Evolutionary conservation across 140 eudicot species (phyloP).

Genomic region (Anethum foeniculum): DNA sequence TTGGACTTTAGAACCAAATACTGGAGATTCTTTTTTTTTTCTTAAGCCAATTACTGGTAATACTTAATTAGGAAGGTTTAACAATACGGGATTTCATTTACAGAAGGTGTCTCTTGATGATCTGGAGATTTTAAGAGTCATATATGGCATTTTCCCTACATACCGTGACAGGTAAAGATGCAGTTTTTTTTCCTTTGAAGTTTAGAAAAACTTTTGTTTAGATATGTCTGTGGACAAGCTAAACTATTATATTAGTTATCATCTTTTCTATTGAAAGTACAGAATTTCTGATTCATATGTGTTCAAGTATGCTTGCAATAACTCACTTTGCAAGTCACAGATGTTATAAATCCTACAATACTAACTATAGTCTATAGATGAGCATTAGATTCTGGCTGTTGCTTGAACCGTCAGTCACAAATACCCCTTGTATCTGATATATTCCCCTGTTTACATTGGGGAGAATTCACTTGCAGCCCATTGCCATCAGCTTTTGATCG

Average conservation of each 20-base stretch:
- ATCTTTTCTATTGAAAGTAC: background rate
- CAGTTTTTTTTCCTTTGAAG: background rate
- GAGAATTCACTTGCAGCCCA: constrained; percentile 51
- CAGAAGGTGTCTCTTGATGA: constrained; percentile 74
- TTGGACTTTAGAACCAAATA: too few relatives aligned
- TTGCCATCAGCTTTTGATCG: constrained; percentile 93
- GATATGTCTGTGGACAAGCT: background rate
- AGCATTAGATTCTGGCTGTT: background rate
- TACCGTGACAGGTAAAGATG: constrained; percentile 78
- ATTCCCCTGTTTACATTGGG: constrained; percentile 14
- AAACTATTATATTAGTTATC: background rate
- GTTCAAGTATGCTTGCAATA: background rate
- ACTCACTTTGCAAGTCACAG: background rate
- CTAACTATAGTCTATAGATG: background rate
- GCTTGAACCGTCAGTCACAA: background rate
- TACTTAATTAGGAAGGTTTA: constrained; percentile 1
- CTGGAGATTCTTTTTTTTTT: too few relatives aligned
- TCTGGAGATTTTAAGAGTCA: constrained; percentile 75
- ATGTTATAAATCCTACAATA: background rate
- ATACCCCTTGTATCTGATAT: constrained; percentile 8
- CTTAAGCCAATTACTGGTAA: too few relatives aligned
- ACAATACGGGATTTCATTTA: constrained; percentile 10
- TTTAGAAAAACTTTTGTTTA: background rate
- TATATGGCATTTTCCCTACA: constrained; percentile 92
- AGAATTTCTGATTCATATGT: background rate